Percentiles rank a stretch among this genome's conserved stretches.
Conservation (phyloP, 2,329 filamentous ascomycete genomes). For the Penicillium thymicola region DNA sequence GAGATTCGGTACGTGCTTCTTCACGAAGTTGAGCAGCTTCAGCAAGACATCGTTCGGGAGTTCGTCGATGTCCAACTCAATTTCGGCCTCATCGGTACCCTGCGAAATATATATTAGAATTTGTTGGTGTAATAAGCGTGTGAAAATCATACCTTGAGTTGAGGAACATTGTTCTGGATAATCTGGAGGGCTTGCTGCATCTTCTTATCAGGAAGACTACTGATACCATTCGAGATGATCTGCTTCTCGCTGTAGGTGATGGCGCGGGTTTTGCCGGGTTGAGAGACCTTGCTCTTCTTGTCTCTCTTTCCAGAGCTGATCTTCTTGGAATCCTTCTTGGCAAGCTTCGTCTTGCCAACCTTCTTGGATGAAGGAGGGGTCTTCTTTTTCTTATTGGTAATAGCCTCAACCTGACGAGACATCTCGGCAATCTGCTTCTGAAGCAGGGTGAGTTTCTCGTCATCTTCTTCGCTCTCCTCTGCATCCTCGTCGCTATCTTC, state of each 20-base stretch:
- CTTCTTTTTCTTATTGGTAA: conserved; percentile 59
- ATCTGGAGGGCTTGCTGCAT: conserved; percentile 80
- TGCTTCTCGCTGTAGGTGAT: conserved; percentile 81
- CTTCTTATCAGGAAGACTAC: conserved; percentile 71
- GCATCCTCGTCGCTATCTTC: conserved; percentile 71
- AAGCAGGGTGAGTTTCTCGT: conserved; percentile 61
- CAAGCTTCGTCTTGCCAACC: conserved; percentile 22
- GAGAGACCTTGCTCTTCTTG: conserved; percentile 42
- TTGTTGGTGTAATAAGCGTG: background rate
- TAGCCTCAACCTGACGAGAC: conserved; percentile 60
- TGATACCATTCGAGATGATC: conserved; percentile 81
- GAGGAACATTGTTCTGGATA: conserved; percentile 77
- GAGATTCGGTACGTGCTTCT: conserved; percentile 45
- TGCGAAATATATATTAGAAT: conserved; percentile 17
- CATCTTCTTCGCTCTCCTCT: conserved; percentile 62
- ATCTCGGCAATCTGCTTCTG: conserved; percentile 72
- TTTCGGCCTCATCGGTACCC: conserved; percentile 47
- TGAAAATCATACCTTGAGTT: conserved; percentile 57
- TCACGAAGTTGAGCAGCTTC: conserved; percentile 47
- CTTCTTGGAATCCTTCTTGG: conserved; percentile 46
- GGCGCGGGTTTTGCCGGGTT: conserved; percentile 57
- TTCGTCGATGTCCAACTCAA: conserved; percentile 50
- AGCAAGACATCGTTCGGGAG: conserved; percentile 47
- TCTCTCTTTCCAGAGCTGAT: conserved; percentile 46
- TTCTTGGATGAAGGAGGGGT: conserved; percentile 54